Conservation (phyloP, 352 stramenopile species). For the Aphanomyces cochlioides region DNA sequence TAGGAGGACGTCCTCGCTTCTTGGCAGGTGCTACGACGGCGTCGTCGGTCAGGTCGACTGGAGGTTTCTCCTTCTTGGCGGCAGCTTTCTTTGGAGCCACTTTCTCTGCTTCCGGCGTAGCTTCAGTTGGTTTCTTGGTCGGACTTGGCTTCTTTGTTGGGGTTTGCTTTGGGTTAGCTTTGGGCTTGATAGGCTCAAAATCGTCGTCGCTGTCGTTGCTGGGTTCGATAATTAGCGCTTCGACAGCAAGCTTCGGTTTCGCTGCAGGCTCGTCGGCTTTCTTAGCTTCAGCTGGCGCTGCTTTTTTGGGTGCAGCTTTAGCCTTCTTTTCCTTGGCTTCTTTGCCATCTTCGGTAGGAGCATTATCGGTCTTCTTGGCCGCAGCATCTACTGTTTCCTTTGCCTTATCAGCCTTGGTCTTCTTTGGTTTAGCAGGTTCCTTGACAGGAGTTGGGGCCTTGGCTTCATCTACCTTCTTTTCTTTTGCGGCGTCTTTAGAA, state of each 20-base stretch:
- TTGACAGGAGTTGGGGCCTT: constrained; percentile 26
- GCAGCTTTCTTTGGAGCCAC: not conserved
- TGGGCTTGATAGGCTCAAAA: not conserved
- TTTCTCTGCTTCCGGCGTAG: not conserved
- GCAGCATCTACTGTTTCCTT: constrained; percentile 1
- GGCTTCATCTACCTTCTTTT: constrained; percentile 28
- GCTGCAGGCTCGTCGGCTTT: constrained; percentile 30
- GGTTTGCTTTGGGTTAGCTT: not conserved
- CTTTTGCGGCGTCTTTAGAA: constrained; percentile 19
- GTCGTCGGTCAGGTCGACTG: constrained; percentile 25
- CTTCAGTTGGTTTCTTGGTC: not conserved
- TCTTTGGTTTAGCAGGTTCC: constrained; percentile 1
- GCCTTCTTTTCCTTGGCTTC: constrained; percentile 10
- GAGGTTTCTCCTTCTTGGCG: constrained; percentile 32
- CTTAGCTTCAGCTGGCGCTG: constrained; percentile 34
- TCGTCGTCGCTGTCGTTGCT: not conserved
- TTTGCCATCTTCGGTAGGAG: not conserved
- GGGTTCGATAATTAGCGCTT: not conserved
- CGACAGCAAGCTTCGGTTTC: constrained; percentile 19
- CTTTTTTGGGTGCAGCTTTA: constrained; percentile 26
- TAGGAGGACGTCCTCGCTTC: constrained; percentile 28
- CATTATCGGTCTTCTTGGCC: not conserved
- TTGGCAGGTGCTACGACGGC: constrained; percentile 29
- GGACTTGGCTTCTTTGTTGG: not conserved
- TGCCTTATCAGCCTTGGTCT: constrained; percentile 12